phyloP scores from a whole-genome alignment of 2,329 filamentous ascomycete species.

The Aureobasidium sp. region DNA sequence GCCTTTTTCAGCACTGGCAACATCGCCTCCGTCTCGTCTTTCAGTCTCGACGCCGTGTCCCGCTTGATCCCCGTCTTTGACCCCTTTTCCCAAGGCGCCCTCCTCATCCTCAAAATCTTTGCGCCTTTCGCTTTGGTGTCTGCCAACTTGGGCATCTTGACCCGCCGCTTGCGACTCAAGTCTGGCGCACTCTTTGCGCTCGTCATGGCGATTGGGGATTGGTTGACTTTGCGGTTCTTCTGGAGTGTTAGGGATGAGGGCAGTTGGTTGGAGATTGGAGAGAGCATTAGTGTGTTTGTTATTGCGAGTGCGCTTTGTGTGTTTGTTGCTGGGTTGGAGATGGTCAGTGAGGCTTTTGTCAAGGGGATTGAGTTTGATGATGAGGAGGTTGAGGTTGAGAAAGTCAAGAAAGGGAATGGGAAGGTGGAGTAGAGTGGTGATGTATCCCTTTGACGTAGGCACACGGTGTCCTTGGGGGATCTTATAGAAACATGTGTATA shows the following conservation, averaged over 20 bases:
- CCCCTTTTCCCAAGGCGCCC: constrained; percentile 81
- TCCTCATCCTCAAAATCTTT: constrained; percentile 83
- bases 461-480: background rate
- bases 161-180: constrained; percentile 72
- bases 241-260: constrained; percentile 96
- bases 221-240: constrained; percentile 93
- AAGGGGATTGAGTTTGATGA: constrained; percentile 65
- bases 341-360: constrained; percentile 76
- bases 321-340: constrained; percentile 83
- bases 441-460: background rate
- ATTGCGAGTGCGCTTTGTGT: constrained; percentile 86
- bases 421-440: constrained; percentile 9
- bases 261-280: constrained; percentile 95
- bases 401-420: background rate
- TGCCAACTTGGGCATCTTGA: constrained; percentile 89
- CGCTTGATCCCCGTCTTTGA: constrained; percentile 88
- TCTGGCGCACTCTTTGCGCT: constrained; percentile 90
- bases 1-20: constrained; percentile 98
- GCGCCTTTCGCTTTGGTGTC: constrained; percentile 90
- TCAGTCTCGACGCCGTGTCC: constrained; percentile 83
- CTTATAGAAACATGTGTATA: background rate
- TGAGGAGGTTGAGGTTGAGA: constrained; percentile 17
- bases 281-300: constrained; percentile 89
- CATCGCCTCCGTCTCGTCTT: constrained; percentile 86
- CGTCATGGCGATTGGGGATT: constrained; percentile 84